Evolutionary conservation across 1,139 yeast species (phyloP).

Genomic region (Insectozyma bohioensis): DNA sequence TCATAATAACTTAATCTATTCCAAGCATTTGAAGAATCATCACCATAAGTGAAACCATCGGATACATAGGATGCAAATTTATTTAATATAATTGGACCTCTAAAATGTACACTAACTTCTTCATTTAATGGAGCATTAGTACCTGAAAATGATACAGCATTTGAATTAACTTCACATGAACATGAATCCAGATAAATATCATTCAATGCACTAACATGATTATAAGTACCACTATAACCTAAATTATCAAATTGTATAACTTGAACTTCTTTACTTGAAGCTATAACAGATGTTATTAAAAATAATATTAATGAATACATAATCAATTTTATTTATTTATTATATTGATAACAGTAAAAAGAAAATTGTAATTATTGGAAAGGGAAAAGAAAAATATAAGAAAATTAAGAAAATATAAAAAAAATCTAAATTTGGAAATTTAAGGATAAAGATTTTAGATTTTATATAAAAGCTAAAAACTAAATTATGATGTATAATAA

Average conservation of each 20-base stretch:
- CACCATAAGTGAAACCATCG: slow-evolving; percentile 41
- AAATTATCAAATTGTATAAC: slow-evolving; percentile 56
- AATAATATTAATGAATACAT: neutral
- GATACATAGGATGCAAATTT: slow-evolving; percentile 65
- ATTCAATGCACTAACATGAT: slow-evolving; percentile 63
- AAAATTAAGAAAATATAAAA: no score
- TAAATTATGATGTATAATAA: no score
- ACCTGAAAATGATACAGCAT: slow-evolving; percentile 63
- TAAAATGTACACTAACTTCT: slow-evolving; percentile 87
- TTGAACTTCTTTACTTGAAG: slow-evolving; percentile 13
- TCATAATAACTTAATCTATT: slow-evolving; percentile 67
- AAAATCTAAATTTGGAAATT: neutral
- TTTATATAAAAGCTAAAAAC: no score
- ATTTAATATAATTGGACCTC: slow-evolving; percentile 82
- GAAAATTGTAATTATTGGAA: no score
- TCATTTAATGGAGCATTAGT: slow-evolving; percentile 80
- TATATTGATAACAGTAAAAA: no score
- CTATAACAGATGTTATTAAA: slow-evolving; percentile 1
- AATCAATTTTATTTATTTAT: no score
- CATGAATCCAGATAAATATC: slow-evolving; percentile 48
- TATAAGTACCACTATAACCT: slow-evolving; percentile 80
- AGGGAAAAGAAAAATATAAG: no score
- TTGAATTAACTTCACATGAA: slow-evolving; percentile 60
- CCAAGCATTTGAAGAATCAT: slow-evolving; percentile 57
- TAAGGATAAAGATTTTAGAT: no score